Base-by-base conservation (phyloP, 2,329 filamentous ascomycete genomes). In the Fusarium anthophilum region DNA sequence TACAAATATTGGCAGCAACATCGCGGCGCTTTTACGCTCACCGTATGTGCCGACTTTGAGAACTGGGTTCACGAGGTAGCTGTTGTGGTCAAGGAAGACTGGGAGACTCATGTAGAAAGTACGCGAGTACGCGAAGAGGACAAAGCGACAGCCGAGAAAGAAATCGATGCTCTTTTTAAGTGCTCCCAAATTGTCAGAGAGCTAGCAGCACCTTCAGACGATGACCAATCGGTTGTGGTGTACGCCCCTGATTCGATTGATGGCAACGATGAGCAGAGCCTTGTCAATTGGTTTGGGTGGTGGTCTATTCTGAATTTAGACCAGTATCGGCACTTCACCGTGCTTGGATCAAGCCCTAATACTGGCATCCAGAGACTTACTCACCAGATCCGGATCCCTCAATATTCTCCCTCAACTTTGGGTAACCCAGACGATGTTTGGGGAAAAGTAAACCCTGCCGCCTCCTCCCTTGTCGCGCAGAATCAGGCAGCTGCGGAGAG, bases 201-300 rank as follows among this genome's bases (percentile, higher is more conserved):
- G 18, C 63, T 82, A 20, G 45, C 75, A 35, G 59, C 37, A 59
- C 53, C 20, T 48, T 69, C 26, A 43, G 60, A 74, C 30, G 73
- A 72, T 20, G 57, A 66, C 13, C 35, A 39, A 37, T 66, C 32
- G 44, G 69, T 84, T 8, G 74, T 91, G 11, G 77, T 87, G 5
- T 86, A 84, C 76, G 87, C 86, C 0, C 84, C 85, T 20, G 75
- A 82, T 8, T 79, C 72, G 4, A 87, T 92, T 51, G 86, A 90
- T 63, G 83, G 85, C 2, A 88, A 89, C 62, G 89, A 92, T 69
- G 90, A 92, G 76, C 87, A 91, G 76, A 90, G 87, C 64, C 81
- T 92, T 35, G 85, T 91, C 15, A 89, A 91, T 70, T 91, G 88
- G 87, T 92, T 91, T 77, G 89, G 87, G 3, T 88, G 84, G 79